phyloP scores from a whole-genome alignment of 2,329 filamentous ascomycete genomes.

The Fusarium sp. region DNA sequence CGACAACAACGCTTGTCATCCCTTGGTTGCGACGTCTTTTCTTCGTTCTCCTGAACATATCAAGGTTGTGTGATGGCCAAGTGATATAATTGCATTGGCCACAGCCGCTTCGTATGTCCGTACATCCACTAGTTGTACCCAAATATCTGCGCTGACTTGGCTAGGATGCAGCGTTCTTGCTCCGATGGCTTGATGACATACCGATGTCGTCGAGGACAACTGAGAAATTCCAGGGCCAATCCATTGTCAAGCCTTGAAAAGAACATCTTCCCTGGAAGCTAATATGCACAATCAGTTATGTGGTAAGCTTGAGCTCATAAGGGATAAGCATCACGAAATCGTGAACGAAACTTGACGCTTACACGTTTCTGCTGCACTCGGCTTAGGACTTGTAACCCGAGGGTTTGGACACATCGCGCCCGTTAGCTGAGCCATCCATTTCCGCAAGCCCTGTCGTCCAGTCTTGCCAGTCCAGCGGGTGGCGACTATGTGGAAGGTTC shows the following conservation, averaged over 20 bases:
- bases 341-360: conserved; percentile 8
- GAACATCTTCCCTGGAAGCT: background rate
- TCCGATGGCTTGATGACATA: conserved; percentile 22
- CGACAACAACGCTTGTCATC: conserved; percentile 27
- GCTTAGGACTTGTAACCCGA: background rate
- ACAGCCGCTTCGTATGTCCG: conserved; percentile 5
- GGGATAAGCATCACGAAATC: background rate
- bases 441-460: background rate
- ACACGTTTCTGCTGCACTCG: background rate
- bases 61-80: conserved; percentile 17
- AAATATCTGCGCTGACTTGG: conserved; percentile 6
- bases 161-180: conserved; percentile 21
- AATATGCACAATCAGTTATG: conserved; percentile 3
- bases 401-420: background rate
- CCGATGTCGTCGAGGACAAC: conserved; percentile 33
- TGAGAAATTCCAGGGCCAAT: conserved; percentile 15
- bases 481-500: background rate
- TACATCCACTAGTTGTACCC: background rate
- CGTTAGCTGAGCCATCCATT: background rate
- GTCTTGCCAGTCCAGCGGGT: background rate
- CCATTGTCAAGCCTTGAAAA: conserved; percentile 10
- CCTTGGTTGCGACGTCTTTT: conserved; percentile 9
- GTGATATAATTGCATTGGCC: conserved; percentile 25
- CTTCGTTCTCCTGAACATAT: conserved; percentile 3
- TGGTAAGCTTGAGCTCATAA: conserved; percentile 8